Evolutionary conservation across 78 protist species (phyloP).

Genomic region (Goniomonas avonlea): DNA sequence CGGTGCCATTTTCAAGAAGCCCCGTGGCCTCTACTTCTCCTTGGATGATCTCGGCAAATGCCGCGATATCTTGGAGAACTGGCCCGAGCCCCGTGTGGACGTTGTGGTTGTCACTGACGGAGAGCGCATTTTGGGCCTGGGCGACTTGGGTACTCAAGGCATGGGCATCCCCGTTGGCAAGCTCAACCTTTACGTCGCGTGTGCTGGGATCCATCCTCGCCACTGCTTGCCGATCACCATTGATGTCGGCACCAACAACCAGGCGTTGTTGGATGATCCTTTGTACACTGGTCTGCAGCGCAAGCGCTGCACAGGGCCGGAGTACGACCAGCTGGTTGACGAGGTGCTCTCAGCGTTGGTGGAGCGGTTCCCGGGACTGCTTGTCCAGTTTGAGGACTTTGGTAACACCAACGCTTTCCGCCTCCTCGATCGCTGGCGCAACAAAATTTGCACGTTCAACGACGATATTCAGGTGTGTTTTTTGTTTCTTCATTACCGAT

Average conservation of each 20-base stretch:
- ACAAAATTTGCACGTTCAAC: constrained; percentile 76
- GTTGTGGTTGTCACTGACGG: constrained; percentile 95
- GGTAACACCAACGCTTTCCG: constrained; percentile 41
- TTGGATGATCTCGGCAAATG: constrained; percentile 62
- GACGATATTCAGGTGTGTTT: constrained; percentile 97
- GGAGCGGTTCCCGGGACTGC: constrained; percentile 36
- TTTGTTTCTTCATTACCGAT: no score
- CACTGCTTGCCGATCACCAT: constrained; percentile 32
- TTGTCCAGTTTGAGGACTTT: constrained; percentile 94
- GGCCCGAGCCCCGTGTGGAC: constrained; percentile 62
- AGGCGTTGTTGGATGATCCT: constrained; percentile 45
- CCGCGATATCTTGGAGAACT: constrained; percentile 48
- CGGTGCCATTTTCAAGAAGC: neutral
- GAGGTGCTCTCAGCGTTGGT: constrained; percentile 8
- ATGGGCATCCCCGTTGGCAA: constrained; percentile 95
- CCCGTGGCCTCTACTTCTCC: constrained; percentile 77
- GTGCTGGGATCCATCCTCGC: constrained; percentile 13
- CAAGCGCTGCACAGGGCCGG: constrained; percentile 37
- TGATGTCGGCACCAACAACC: constrained; percentile 87
- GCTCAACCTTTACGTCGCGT: constrained; percentile 54
- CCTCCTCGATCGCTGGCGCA: constrained; percentile 67
- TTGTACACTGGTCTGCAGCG: constrained; percentile 77
- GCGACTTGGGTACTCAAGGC: constrained; percentile 92
- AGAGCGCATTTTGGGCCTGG: constrained; percentile 95
- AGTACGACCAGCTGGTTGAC: constrained; percentile 72